Base-by-base conservation (phyloP, 495 filamentous ascomycete species). In the Annulohypoxylon bovei region DNA sequence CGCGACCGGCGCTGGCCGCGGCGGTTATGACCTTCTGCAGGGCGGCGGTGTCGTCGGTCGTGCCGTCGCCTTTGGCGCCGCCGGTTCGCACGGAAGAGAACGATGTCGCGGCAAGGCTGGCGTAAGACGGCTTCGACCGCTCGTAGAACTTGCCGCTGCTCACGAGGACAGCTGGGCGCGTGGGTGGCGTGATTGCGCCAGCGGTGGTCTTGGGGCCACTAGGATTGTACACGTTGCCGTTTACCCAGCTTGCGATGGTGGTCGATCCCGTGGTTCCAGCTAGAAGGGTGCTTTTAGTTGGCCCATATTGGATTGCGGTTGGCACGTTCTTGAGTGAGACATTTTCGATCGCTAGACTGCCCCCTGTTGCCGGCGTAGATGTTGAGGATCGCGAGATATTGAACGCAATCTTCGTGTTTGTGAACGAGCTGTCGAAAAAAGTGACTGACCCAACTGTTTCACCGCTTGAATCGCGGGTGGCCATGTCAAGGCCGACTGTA, bases 401-500 rank as follows among this genome's bases (percentile, higher is more conserved):
- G 62, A 83, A 78, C 65, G 84, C 79, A 69, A 85, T 73, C 6
- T 86, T 85, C 1, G 90, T 93, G 77, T 91, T 88, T 50, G 80
- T 88, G 72, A 97, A 88, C 1, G 80, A 87, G 77, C 88, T 92
- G 80, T 98, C 94, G 18, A 93, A 84, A 67, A 98, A 82, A 52
- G 91, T 80, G 32, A 94, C 85, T 0, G 91, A 92, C 54, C 92
- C 91, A 33, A 93, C 91, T 14, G 83, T 85, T 76, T 91, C 88
- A 32, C 23, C 46, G 16, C 57, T 63, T 1, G 40, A 46, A 55
- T 67, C 62, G 22, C 49, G 58, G 9, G 67, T 63, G 1, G 86
- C 83, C 77, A 93, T 92, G 68, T 91, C 85, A 35, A 93, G 83
- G 55, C 89, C 91, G 12, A 88, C 82, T 6, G 78, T 76, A 76